These are phyloP conservation scores for Zygosaccharomyces kombuchaensis DNA, from an alignment of 805 yeast genomes.

Conservation along the genomic window DNA sequence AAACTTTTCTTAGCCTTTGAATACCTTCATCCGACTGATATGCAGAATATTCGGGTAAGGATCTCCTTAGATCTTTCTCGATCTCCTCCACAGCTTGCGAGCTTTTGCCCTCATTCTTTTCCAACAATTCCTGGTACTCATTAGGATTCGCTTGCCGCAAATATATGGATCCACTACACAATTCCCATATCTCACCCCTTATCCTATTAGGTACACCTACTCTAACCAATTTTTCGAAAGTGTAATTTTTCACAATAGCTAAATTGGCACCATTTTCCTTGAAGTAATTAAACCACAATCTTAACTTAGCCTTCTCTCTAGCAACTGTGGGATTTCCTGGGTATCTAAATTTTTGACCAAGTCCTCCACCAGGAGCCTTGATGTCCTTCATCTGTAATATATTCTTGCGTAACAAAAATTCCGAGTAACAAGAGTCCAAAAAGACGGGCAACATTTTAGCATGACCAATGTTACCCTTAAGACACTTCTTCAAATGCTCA, in stretches of 20 bases:
- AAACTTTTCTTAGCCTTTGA: conserved; percentile 73
- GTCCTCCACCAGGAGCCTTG: conserved; percentile 70
- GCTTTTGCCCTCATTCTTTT: conserved; percentile 54
- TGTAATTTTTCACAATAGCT: conserved; percentile 65
- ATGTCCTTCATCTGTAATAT: conserved; percentile 37
- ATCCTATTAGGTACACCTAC: conserved; percentile 93
- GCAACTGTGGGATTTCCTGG: conserved; percentile 82
- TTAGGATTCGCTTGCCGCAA: conserved; percentile 57
- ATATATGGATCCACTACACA: conserved; percentile 81
- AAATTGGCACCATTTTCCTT: conserved; percentile 80
- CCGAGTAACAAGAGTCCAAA: conserved; percentile 74
- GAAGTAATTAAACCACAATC: conserved; percentile 91
- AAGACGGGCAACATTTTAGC: conserved; percentile 62
- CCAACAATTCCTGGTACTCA: conserved; percentile 55
- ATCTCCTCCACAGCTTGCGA: conserved; percentile 93
- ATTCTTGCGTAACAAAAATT: conserved; percentile 62
- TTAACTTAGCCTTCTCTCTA: conserved; percentile 79
- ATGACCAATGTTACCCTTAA: conserved; percentile 59
- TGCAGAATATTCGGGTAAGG: conserved; percentile 93
- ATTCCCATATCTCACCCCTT: conserved; percentile 96
- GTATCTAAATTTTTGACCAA: conserved; percentile 77
- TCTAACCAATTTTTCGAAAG: conserved; percentile 76
- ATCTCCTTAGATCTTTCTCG: conserved; percentile 90
- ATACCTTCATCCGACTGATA: conserved; percentile 87
- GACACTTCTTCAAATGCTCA: conserved; percentile 52